Percentiles rank a stretch among this genome's conserved stretches.
Conservation (phyloP, 139 green algal species). For the Tetraselmis chui region DNA sequence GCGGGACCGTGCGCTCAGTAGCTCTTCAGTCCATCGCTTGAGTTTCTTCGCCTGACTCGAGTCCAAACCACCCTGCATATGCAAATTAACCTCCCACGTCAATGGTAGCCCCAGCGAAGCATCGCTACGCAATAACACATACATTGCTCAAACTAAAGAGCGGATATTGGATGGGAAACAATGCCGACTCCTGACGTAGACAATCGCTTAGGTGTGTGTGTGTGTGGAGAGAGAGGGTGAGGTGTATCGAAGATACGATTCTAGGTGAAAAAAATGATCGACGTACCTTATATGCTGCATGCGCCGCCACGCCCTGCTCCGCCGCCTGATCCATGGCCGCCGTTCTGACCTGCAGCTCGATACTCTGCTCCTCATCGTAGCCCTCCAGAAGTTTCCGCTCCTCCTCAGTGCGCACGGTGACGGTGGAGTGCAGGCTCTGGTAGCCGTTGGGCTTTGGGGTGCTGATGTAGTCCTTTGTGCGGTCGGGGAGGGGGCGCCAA, state of each 20-base stretch:
- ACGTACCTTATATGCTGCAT: conserved; percentile 75
- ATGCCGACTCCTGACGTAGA: no score
- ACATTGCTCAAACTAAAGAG: no score
- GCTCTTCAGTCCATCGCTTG: conserved; percentile 37
- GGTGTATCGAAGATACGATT: no score
- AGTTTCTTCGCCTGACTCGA: conserved; percentile 38
- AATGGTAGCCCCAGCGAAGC: no score
- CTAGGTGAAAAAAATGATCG: no score
- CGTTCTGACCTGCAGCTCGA: conserved; percentile 77
- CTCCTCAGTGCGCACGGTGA: conserved; percentile 30
- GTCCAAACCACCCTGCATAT: conserved; percentile 61
- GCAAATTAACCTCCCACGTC: no score
- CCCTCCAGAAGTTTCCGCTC: neutral
- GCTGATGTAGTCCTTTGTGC: conserved; percentile 86
- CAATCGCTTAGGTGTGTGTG: no score
- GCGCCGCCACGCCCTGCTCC: conserved; percentile 69
- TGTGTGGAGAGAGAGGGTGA: no score
- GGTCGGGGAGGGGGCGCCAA: conserved; percentile 53
- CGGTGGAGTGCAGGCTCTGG: conserved; percentile 73
- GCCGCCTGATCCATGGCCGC: conserved; percentile 72
- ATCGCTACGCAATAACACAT: no score
- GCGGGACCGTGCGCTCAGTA: conserved; percentile 18
- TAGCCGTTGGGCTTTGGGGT: conserved; percentile 87
- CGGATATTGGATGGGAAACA: no score
- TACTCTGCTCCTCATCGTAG: conserved; percentile 5